Conservation (phyloP, 2,329 filamentous ascomycete genomes). For the Xylaria sp. region DNA sequence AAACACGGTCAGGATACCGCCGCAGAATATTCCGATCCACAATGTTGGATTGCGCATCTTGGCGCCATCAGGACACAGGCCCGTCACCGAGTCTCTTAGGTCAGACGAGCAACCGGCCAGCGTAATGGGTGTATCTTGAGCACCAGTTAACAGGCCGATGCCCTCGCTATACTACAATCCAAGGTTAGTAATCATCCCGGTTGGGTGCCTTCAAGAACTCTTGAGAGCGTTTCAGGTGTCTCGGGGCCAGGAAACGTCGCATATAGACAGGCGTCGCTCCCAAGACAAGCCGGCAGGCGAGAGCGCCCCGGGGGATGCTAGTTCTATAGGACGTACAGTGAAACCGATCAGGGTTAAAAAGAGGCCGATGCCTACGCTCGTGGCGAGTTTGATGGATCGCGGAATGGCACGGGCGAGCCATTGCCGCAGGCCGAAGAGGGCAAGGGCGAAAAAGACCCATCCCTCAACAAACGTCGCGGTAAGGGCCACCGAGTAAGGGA, state of each 20-base stretch:
- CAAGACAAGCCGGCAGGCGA: too few species aligned
- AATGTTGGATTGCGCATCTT: slow-evolving; percentile 84
- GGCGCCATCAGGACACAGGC: slow-evolving; percentile 61
- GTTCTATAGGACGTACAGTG: too few species aligned
- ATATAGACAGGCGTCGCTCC: too few species aligned
- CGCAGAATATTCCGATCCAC: slow-evolving; percentile 89
- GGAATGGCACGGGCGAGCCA: slow-evolving; percentile 87
- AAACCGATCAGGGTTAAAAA: slow-evolving; percentile 78
- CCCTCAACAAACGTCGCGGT: slow-evolving; percentile 90
- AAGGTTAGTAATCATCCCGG: too few species aligned
- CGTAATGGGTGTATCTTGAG: slow-evolving; percentile 68
- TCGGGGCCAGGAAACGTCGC: too few species aligned
- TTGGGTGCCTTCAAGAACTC: too few species aligned
- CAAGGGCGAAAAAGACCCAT: slow-evolving; percentile 80
- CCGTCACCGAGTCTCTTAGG: slow-evolving; percentile 44
- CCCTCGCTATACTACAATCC: slow-evolving; percentile 81
- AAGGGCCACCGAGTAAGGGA: slow-evolving; percentile 75
- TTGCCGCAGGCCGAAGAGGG: slow-evolving; percentile 79
- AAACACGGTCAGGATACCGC: slow-evolving; percentile 77
- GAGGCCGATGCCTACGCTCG: slow-evolving; percentile 81
- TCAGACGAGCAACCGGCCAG: slow-evolving; percentile 69
- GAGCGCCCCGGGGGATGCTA: too few species aligned
- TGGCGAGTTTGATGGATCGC: slow-evolving; percentile 82
- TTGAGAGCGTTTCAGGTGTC: too few species aligned
- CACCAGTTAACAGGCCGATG: slow-evolving; percentile 76